phyloP scores from a whole-genome alignment of 495 filamentous ascomycete genomes.

The Xanthoparmelia taractica region DNA sequence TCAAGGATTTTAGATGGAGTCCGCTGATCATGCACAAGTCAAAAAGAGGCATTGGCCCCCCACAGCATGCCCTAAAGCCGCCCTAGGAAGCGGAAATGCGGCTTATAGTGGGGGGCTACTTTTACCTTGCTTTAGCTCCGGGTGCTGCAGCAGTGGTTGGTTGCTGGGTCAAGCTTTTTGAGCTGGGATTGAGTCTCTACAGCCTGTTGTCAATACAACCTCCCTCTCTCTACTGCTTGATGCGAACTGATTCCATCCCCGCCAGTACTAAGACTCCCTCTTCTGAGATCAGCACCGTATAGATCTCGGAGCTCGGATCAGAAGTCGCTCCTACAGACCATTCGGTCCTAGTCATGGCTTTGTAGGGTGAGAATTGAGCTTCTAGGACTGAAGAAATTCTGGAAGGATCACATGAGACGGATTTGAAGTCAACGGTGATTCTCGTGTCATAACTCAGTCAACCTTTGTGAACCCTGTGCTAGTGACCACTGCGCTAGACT shows the following conservation, averaged over 20 bases:
- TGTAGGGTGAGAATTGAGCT: not conserved
- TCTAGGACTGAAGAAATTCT: not conserved
- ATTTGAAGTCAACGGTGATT: not conserved
- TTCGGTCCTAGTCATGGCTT: not conserved
- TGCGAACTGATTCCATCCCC: not conserved
- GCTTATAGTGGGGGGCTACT: not conserved
- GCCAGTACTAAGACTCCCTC: not conserved
- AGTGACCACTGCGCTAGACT: not conserved
- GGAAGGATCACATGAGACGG: not conserved
- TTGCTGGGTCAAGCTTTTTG: constrained; percentile 1
- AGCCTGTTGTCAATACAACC: not conserved
- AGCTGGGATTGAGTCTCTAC: not conserved
- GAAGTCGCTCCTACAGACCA: not conserved
- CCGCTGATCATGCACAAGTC: too few relatives aligned
- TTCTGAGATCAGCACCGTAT: too few relatives aligned
- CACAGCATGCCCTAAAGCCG: not conserved
- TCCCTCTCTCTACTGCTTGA: not conserved
- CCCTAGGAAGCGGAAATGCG: not conserved
- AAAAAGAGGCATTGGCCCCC: not conserved
- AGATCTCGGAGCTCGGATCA: not conserved
- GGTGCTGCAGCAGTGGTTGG: not conserved
- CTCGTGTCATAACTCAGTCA: not conserved
- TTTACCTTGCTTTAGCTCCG: not conserved
- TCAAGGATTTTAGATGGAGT: too few relatives aligned
- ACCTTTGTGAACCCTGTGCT: not conserved